phyloP scores from a whole-genome alignment of 139 green algal species.

The Diplosphaera chodatii region DNA sequence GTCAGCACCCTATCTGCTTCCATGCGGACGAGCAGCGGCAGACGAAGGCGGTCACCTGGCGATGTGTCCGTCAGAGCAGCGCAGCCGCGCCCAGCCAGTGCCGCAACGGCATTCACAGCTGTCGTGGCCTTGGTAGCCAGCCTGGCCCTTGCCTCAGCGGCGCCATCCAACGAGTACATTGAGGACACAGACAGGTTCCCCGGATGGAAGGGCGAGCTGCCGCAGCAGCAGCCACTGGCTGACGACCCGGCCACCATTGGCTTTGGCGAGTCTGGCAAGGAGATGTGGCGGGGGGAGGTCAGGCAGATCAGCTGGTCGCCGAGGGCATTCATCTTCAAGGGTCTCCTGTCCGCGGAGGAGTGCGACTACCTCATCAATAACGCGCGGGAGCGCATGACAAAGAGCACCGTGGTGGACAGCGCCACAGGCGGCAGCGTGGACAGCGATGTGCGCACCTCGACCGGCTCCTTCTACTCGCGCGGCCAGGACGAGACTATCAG shows the following conservation, averaged over 20 bases:
- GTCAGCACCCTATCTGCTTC: too few species aligned
- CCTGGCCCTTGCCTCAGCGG: background rate
- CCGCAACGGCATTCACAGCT: background rate
- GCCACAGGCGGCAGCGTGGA: conserved; percentile 24
- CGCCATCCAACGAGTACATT: background rate
- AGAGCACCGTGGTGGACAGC: conserved; percentile 4
- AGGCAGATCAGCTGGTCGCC: conserved; percentile 38
- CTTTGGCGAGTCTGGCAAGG: conserved; percentile 37
- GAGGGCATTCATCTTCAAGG: conserved; percentile 39
- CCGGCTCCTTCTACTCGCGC: conserved; percentile 40
- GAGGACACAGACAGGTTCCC: conserved; percentile 41
- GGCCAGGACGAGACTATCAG: conserved; percentile 49
- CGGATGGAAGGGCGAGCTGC: conserved; percentile 51
- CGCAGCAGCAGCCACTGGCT: conserved; percentile 4
- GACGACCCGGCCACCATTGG: conserved; percentile 19
- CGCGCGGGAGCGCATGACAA: background rate
- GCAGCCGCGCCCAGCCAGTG: too few species aligned
- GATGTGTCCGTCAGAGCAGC: background rate
- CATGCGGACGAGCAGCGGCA: too few species aligned
- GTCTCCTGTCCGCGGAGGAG: conserved; percentile 47
- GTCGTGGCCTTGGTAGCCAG: background rate
- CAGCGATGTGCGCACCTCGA: conserved; percentile 37
- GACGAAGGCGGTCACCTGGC: too few species aligned
- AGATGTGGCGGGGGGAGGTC: conserved; percentile 43
- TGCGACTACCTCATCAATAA: conserved; percentile 45